Percentiles rank a stretch among this genome's conserved stretches.
Conservation (phyloP, 768 basidiomycete genomes). For the Podaxis carcinomalis region DNA sequence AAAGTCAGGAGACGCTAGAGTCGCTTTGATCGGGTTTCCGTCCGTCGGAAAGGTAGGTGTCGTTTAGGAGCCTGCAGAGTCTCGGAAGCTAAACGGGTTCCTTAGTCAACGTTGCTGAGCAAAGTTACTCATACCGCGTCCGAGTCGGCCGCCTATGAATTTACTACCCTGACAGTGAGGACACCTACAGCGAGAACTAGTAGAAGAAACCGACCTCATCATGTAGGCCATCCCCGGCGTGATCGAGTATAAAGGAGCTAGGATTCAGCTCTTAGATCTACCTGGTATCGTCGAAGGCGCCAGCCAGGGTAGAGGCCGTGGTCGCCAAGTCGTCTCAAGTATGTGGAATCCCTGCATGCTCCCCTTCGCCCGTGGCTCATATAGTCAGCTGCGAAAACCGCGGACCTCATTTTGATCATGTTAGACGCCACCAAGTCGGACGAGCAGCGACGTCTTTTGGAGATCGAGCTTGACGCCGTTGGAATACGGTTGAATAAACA, state of each 20-base stretch:
- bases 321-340: slow-evolving; percentile 95
- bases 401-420: slow-evolving; percentile 92
- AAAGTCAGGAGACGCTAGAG: slow-evolving; percentile 79
- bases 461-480: slow-evolving; percentile 93
- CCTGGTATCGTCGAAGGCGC: slow-evolving; percentile 96
- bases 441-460: slow-evolving; percentile 83
- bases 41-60: slow-evolving; percentile 79
- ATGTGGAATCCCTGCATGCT: slow-evolving; percentile 18
- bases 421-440: slow-evolving; percentile 90
- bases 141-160: slow-evolving; percentile 90
- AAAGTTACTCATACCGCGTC: slow-evolving; percentile 92
- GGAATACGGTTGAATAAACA: slow-evolving; percentile 91
- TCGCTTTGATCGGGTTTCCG: slow-evolving; percentile 92
- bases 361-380: background rate
- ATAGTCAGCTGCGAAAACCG: slow-evolving; percentile 71
- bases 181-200: background rate
- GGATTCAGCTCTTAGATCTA: slow-evolving; percentile 92
- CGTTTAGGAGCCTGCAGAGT: background rate
- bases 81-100: background rate
- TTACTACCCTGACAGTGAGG: slow-evolving; percentile 82
- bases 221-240: slow-evolving; percentile 92
- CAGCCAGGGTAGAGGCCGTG: slow-evolving; percentile 86
- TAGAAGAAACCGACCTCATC: background rate
- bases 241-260: slow-evolving; percentile 87
- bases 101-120: slow-evolving; percentile 82